Evolutionary conservation across 164 flowering plant genomes (phyloP).

Genomic region (Warburgia ugandensis): DNA sequence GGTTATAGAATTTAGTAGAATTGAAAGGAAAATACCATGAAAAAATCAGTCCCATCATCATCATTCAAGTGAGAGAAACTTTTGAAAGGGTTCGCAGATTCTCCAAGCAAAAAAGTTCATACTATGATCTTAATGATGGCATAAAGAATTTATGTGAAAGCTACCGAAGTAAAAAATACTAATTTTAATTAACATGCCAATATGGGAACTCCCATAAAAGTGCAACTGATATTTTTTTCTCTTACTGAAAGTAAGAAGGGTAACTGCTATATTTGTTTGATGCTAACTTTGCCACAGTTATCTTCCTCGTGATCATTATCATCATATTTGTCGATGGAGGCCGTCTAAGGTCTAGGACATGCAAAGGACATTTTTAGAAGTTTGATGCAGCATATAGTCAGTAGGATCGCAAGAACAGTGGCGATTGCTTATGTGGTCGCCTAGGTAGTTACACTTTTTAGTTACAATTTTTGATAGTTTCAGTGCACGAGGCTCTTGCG

Average conservation of each 20-base stretch:
- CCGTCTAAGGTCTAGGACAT: no score
- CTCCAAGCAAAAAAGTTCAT: background rate
- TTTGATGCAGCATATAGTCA: no score
- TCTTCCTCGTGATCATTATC: no score
- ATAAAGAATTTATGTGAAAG: slow-evolving; percentile 4
- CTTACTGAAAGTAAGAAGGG: background rate
- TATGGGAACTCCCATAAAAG: background rate
- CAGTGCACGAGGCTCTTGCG: no score
- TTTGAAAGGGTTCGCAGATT: background rate
- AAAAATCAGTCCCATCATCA: no score
- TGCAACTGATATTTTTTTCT: background rate
- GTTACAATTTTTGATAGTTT: no score
- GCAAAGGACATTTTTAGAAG: no score
- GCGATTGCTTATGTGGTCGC: no score
- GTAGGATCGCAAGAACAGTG: no score
- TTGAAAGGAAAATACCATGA: slow-evolving; percentile 3
- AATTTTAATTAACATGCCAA: background rate
- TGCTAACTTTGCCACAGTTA: background rate
- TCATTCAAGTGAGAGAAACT: slow-evolving; percentile 4
- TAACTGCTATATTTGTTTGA: background rate
- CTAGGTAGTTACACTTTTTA: no score
- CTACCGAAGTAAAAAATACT: background rate
- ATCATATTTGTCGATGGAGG: no score
- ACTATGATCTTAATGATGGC: background rate
- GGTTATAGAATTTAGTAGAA: slow-evolving; percentile 4